phyloP scores from a whole-genome alignment of 73 alveolate genomes.

The Paramecium sexaurelia region DNA sequence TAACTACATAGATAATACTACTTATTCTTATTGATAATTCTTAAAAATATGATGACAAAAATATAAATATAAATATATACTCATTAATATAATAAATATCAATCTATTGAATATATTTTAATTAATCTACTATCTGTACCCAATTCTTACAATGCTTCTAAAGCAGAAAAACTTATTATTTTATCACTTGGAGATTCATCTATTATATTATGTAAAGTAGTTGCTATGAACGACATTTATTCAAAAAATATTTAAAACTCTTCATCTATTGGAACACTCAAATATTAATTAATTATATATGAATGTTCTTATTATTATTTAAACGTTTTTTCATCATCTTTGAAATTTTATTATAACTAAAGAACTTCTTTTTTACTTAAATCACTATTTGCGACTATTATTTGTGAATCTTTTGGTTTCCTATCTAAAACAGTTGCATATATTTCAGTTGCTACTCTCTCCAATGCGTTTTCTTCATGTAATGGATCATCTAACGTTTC shows the following conservation, averaged over 20 bases:
- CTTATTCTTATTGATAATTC: too few relatives aligned
- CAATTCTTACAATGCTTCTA: background rate
- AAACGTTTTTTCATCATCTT: slow-evolving; percentile 47
- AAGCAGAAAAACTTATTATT: slow-evolving; percentile 5
- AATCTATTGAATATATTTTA: slow-evolving; percentile 2
- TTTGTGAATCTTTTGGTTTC: slow-evolving; percentile 10
- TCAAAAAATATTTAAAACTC: background rate
- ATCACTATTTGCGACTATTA: background rate
- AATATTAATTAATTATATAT: background rate
- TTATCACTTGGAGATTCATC: slow-evolving; percentile 6
- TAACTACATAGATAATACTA: too few relatives aligned
- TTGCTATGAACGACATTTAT: background rate
- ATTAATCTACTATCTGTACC: background rate
- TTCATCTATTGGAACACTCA: background rate
- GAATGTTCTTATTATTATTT: background rate
- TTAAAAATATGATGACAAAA: too few relatives aligned
- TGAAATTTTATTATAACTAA: background rate
- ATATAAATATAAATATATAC: too few relatives aligned
- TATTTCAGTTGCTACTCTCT: slow-evolving; percentile 18
- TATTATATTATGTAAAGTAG: background rate
- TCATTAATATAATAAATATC: background rate
- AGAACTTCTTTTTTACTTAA: background rate
- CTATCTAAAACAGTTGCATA: background rate
- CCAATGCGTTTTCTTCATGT: background rate
- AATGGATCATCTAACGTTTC: background rate